Conservation (phyloP, 768 basidiomycete species). For the Suillus hirtellus region DNA sequence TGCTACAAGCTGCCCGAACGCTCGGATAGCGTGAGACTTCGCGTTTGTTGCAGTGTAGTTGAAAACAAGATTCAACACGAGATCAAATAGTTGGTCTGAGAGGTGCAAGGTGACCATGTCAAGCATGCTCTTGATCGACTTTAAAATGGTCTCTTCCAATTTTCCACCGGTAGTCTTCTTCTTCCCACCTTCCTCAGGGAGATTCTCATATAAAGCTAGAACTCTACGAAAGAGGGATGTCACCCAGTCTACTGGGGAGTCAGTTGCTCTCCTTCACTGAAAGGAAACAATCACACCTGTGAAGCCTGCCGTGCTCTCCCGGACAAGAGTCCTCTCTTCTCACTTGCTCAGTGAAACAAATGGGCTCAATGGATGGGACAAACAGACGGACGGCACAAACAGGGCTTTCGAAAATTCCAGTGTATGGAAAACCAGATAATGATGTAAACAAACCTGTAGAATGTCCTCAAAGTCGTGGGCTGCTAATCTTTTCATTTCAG, state of each 20-base stretch:
- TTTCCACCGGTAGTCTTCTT: slow-evolving; percentile 85
- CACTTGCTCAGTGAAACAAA: slow-evolving; percentile 46
- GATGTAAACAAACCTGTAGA: too few species aligned
- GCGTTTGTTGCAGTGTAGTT: slow-evolving; percentile 89
- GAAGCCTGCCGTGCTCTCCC: slow-evolving; percentile 78
- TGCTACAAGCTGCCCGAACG: slow-evolving; percentile 85
- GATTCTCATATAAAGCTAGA: slow-evolving; percentile 82
- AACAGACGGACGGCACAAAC: too few species aligned
- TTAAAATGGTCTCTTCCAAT: slow-evolving; percentile 72
- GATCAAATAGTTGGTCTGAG: slow-evolving; percentile 69
- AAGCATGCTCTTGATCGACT: slow-evolving; percentile 75
- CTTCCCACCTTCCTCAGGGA: slow-evolving; percentile 93
- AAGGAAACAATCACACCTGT: slow-evolving; percentile 49
- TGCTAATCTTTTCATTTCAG: too few species aligned
- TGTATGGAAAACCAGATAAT: too few species aligned
- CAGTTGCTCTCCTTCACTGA: neutral
- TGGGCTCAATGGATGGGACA: slow-evolving; percentile 22
- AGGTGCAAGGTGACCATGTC: slow-evolving; percentile 79
- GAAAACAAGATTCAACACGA: slow-evolving; percentile 80
- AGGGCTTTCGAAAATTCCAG: too few species aligned
- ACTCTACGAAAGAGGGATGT: slow-evolving; percentile 75
- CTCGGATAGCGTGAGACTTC: slow-evolving; percentile 87
- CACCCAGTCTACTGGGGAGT: slow-evolving; percentile 65
- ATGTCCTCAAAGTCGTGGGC: too few species aligned
- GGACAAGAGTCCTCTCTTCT: slow-evolving; percentile 71